Evolutionary conservation across 176 grass and related monocot species (phyloP), one percentile per base, ranked within the genome.

Genomic region (Musa itinerans): DNA sequence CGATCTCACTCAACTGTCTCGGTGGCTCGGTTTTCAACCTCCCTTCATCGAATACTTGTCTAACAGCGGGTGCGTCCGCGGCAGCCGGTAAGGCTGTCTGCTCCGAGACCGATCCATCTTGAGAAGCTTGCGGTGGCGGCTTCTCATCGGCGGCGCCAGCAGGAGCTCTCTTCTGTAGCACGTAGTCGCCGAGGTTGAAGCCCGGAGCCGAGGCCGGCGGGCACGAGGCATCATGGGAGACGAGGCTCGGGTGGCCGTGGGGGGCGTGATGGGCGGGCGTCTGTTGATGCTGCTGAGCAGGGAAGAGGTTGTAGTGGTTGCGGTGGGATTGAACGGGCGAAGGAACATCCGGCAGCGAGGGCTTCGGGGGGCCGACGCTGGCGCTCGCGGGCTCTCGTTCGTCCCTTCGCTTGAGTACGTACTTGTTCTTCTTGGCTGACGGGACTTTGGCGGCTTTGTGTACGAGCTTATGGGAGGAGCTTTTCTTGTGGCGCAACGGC

Each of bases 341-440:
- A 8, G 20, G 56, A 21, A 80, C 14, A 50, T 80, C 69, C 6
- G 69, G 78, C 12, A 80, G 13, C 2, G 66, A 58, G 58, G 65
- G 25, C 26, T 15, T 17, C 10, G 66, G 53, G 49, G 26, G 29
- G 66, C 16, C 66, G 16, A 49, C 24, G n/a, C 24, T 2, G 53
- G n/a, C 65, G 43, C 9, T 24, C 10, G 25, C 50, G 22, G 11
- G 17, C 8, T 19, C 25, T 12, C 15, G 53, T 10, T 87, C 85
- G 3, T 99, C 86, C n/a, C 96, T 87, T 48, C 88, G 90, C 85
- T 99, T 99, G 50, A 99, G 86, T 49, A 94, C 72, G 83, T 94
- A 94, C 77, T 95, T 92, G 81, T 95, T 86, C 78, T 93, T 93
- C 82, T 92, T 91, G 78, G 65, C 69, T 57, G 78, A 54, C 57